Base-by-base conservation (phyloP, 2,329 filamentous ascomycete genomes). In the Pseudogymnoascus sp. region DNA sequence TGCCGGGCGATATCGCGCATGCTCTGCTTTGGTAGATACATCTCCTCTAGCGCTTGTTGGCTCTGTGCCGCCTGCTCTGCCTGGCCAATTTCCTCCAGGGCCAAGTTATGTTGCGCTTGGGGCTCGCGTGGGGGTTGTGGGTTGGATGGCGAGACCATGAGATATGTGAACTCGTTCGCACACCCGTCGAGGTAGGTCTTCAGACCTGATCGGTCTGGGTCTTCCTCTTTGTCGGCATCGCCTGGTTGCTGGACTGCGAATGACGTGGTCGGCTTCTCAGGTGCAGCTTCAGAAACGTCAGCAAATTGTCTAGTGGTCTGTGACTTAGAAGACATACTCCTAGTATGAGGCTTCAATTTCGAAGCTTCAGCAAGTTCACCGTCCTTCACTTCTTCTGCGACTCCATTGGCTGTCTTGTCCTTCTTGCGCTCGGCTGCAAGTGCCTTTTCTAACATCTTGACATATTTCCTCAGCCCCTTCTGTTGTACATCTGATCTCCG, bases 401-500 rank as follows among this genome's bases (percentile, higher is more conserved):
- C 79, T 40, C 78, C 80, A 62, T 77, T 77, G n/a, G 74, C 75
- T 43, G 77, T 78, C 72, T 80, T 89, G 65, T 85, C 80, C 77
- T 92, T 88, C 76, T 90, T 88, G 21, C 90, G 83, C 77, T 96
- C 91, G 66, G 91, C 89, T 76, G 89, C 92, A 71, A 97, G 80
- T 66, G 93, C 95, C 70, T 87, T 86, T 78, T 97, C 93, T 66
- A 97, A 82, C 77, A 97, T 91, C 62, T 87, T 82, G 64, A 97
- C 89, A 73, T 97, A 96, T 79, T 92, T 92, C 74, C 91, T 92
- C 62, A 97, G 79, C 36, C 92, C 91, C 76, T 93, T 92, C 71
- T 96, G 93, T 64, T 93, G 86, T 66, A 90, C 89, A 76, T 96
- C 95, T 60, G 90, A 88, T 68, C 93, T 91, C 67, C 93, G 84